These are phyloP conservation scores for Arachnomyces sp. DNA, from an alignment of 2,329 filamentous ascomycete genomes.

Conservation along the genomic window DNA sequence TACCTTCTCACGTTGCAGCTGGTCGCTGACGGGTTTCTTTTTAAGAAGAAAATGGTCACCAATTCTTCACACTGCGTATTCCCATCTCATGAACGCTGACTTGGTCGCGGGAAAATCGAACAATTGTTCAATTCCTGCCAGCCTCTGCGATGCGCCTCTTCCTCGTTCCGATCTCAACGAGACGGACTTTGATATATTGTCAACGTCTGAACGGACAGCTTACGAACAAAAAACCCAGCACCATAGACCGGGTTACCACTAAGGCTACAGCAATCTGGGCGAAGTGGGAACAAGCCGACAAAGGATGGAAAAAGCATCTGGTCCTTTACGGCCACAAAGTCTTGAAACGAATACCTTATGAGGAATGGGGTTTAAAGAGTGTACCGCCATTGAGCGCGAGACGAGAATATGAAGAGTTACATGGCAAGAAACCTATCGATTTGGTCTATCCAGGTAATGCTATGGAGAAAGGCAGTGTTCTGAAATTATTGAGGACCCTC, in stretches of 20 bases:
- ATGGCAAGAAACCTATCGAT: conserved; percentile 59
- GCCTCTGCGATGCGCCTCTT: conserved; percentile 71
- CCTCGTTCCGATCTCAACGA: conserved; percentile 85
- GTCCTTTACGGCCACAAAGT: conserved; percentile 80
- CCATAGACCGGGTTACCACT: conserved; percentile 61
- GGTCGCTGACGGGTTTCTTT: conserved; percentile 15
- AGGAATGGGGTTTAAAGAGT: conserved; percentile 97
- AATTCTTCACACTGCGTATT: conserved; percentile 16
- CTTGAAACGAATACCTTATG: conserved; percentile 80
- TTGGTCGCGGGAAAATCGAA: conserved; percentile 3
- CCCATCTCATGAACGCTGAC: conserved; percentile 6
- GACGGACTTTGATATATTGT: conserved; percentile 86
- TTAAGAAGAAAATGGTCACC: conserved; percentile 6
- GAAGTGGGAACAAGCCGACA: conserved; percentile 75
- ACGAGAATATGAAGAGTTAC: conserved; percentile 56
- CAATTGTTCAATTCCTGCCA: background rate
- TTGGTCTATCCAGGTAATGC: conserved; percentile 64
- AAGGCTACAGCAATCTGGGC: conserved; percentile 75
- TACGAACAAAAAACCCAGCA: conserved; percentile 46
- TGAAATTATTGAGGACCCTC: conserved; percentile 58
- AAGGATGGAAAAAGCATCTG: conserved; percentile 80
- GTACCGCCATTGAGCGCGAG: conserved; percentile 72
- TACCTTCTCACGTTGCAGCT: conserved; percentile 12
- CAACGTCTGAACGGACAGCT: conserved; percentile 60
- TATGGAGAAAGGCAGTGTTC: conserved; percentile 57